Evolutionary conservation across 495 filamentous ascomycete genomes (phyloP).

Genomic region (Chaetomium fimeti): DNA sequence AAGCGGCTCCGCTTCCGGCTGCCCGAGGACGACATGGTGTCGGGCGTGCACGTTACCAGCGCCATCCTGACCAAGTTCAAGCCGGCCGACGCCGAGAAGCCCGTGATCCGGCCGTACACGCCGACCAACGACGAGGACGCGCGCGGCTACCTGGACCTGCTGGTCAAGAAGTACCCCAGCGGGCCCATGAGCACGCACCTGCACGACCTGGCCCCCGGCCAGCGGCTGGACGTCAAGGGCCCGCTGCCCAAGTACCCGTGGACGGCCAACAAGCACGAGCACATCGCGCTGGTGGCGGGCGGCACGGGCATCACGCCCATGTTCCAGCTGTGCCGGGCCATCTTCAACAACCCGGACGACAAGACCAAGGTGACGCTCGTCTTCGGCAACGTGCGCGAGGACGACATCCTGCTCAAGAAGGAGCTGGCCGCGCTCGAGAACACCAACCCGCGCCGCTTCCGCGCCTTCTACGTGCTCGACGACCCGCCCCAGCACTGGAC

Average conservation of each 20-base stretch:
- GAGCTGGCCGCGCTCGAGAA: constrained; percentile 84
- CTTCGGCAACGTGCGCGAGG: constrained; percentile 81
- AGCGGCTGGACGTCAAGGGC: constrained; percentile 86
- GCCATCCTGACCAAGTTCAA: constrained; percentile 87
- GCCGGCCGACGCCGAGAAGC: constrained; percentile 72
- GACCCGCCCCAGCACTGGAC: constrained; percentile 79
- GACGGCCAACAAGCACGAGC: constrained; percentile 88
- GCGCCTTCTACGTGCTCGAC: constrained; percentile 85
- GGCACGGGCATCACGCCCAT: constrained; percentile 93
- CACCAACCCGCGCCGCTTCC: constrained; percentile 88
- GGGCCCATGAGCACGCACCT: constrained; percentile 90
- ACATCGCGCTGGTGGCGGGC: constrained; percentile 89
- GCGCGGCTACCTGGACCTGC: constrained; percentile 78
- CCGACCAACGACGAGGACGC: constrained; percentile 79
- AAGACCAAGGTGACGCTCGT: constrained; percentile 94
- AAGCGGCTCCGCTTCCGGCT: constrained; percentile 83
- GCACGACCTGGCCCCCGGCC: constrained; percentile 74
- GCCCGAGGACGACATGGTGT: constrained; percentile 78
- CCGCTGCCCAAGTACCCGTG: constrained; percentile 93
- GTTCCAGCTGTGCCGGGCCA: constrained; percentile 80
- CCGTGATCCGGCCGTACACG: constrained; percentile 86
- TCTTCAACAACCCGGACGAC: constrained; percentile 94
- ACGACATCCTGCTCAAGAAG: constrained; percentile 83
- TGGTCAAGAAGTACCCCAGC: constrained; percentile 86
- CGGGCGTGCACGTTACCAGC: constrained; percentile 76